Base-by-base conservation (phyloP, 192 early-diverging fungal genomes). In the Mortierella alpina region DNA sequence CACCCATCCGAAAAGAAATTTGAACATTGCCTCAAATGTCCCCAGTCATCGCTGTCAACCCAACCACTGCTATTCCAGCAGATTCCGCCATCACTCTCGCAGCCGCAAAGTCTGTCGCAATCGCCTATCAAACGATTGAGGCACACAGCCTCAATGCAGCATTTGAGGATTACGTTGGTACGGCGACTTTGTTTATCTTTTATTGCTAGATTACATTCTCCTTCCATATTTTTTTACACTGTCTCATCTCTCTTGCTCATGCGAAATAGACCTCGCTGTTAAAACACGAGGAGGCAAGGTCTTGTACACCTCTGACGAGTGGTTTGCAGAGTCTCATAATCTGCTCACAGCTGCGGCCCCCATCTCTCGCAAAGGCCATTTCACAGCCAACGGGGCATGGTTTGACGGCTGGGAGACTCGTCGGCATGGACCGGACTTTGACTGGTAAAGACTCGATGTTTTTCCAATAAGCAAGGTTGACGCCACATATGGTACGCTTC, bases 341-440 rank as follows among this genome's bases (percentile, higher is more conserved):
- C 83, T 97, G 70, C 83, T 98, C 41, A 89, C 90, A 69, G 88
- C 91, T 40, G 84, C 76, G 31, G 89, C 90, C 40, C 91, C 97
- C 7, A 86, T 96, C 41, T 86, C 84, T 62, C 84, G 91, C 63
- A 84, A 84, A 49, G 83, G 83, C 18, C 84, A 83, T 14, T 87
- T 88, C 71, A 91, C 88, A 20, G 82, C 86, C 91, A 87, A 66
- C 47, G 92, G 92, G 68, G 89, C 90, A 56, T 93, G 90, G 92
- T 91, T 92, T 85, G 93, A 94, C 70, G 96, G 96, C 9, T 98
- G 97, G 97, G 97, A 98, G 88, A 93, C 97, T 18, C 89, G 91
- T 59, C 93, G 97, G 50, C 93, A 95, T 68, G 96, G 95, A 70
- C 90, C 93, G 44, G 88, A 78, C 14, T 93, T 93, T 73, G 97